A percentile compares a stretch with the other conserved stretches of the same genome.
Conservation (phyloP, 495 filamentous ascomycete species). For the Tuber aestivum region DNA sequence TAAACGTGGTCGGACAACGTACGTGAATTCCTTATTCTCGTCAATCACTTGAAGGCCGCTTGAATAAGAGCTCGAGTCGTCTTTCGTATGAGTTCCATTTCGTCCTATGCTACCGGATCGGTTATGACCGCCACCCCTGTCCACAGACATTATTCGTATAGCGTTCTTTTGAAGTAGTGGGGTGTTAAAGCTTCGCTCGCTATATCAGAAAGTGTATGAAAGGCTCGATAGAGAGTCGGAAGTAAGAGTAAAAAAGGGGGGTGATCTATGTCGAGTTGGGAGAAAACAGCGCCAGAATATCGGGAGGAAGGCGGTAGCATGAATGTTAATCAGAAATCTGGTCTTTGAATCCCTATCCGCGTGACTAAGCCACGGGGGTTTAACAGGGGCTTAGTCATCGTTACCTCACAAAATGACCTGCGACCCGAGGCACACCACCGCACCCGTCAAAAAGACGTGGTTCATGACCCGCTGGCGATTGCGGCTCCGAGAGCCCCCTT, state of each 20-base stretch:
- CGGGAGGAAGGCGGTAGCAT: conserved; percentile 9
- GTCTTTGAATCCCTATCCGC: conserved; percentile 26
- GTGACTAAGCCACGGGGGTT: conserved; percentile 25
- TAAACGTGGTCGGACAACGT: conserved; percentile 42
- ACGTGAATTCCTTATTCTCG: conserved; percentile 96
- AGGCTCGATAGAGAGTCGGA: conserved; percentile 3
- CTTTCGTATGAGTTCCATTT: conserved; percentile 42
- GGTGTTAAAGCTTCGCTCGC: conserved; percentile 2
- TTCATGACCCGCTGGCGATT: background rate
- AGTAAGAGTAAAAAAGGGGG: conserved; percentile 5
- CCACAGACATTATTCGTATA: conserved; percentile 26
- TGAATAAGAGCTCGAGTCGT: conserved; percentile 56
- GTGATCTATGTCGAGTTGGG: conserved; percentile 5
- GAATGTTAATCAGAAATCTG: conserved; percentile 23
- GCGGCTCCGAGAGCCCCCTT: background rate
- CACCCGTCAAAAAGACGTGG: conserved; percentile 1
- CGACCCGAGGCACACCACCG: background rate
- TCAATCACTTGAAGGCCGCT: conserved; percentile 96
- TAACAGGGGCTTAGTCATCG: conserved; percentile 1
- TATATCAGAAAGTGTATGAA: conserved; percentile 4
- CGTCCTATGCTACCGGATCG: conserved; percentile 8
- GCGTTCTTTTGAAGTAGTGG: conserved; percentile 16
- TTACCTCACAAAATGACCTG: conserved; percentile 19
- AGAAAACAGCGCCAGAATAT: conserved; percentile 9
- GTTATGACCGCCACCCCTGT: conserved; percentile 29